A percentile compares a stretch with the other conserved stretches of the same genome.
Conservation (phyloP, 2,329 filamentous ascomycete species). For the Colletotrichum sp. region DNA sequence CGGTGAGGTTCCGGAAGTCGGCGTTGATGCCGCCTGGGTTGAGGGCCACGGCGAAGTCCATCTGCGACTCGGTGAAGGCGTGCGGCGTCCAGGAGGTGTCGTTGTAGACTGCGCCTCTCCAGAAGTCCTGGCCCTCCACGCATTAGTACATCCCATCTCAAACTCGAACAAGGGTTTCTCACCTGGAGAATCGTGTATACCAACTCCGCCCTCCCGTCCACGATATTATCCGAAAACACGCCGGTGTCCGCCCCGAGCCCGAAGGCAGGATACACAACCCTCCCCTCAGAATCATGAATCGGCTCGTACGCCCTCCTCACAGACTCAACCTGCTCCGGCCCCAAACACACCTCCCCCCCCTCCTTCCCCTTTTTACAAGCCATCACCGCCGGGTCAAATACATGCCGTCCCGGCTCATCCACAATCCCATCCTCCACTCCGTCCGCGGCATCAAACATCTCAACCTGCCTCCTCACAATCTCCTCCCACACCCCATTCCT, state of each 20-base stretch:
- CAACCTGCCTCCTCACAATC: not conserved
- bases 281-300: slow-evolving; percentile 42
- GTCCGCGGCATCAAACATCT: slow-evolving; percentile 45
- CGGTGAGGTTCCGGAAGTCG: slow-evolving; percentile 40
- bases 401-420: slow-evolving; percentile 36
- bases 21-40: slow-evolving; percentile 44
- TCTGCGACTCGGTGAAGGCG: slow-evolving; percentile 40
- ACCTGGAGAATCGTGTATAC: slow-evolving; percentile 35
- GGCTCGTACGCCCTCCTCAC: not conserved
- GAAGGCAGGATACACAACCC: slow-evolving; percentile 9
- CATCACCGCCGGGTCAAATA: slow-evolving; percentile 45
- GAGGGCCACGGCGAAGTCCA: slow-evolving; percentile 27
- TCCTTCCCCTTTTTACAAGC: slow-evolving; percentile 33
- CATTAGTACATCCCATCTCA: not conserved
- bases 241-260: not conserved
- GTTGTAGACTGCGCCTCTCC: slow-evolving; percentile 39
- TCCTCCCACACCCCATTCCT: slow-evolving; percentile 43
- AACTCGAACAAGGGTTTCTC: slow-evolving; percentile 38
- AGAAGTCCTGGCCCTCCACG: not conserved
- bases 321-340: not conserved
- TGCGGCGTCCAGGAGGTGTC: slow-evolving; percentile 39
- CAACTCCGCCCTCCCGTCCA: not conserved
- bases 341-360: not conserved
- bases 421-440: slow-evolving; percentile 55
- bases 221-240: not conserved